A percentile compares a stretch with the other conserved stretches of the same genome.
Conservation (phyloP, 257 asterid genomes). For the Solanum bukasovii region DNA sequence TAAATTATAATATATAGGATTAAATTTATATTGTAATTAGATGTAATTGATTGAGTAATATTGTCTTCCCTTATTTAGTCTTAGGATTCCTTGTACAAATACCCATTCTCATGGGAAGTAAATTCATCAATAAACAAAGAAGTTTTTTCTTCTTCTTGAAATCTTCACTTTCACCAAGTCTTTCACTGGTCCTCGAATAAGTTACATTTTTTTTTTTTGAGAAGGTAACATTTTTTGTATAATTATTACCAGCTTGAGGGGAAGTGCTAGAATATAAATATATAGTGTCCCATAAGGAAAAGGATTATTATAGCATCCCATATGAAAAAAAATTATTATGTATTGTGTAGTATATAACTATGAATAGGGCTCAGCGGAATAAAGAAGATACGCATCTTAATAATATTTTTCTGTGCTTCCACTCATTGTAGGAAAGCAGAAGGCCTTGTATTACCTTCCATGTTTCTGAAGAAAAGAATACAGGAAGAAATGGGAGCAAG, state of each 20-base stretch:
- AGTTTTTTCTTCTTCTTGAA: neutral
- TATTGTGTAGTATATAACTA: neutral
- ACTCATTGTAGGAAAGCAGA: neutral
- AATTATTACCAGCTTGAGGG: neutral
- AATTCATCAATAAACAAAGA: neutral
- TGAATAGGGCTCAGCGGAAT: neutral
- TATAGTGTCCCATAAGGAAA: neutral
- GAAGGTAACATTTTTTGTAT: neutral
- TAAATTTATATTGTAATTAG: neutral
- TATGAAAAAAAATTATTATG: neutral
- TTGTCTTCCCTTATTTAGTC: neutral
- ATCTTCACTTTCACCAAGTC: neutral
- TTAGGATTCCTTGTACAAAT: neutral
- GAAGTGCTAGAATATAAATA: neutral
- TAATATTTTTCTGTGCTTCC: neutral
- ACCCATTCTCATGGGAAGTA: neutral
- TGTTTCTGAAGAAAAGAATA: neutral
- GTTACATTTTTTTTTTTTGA: neutral
- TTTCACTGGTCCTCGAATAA: neutral
- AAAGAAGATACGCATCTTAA: neutral
- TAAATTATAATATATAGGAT: neutral
- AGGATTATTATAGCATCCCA: neutral
- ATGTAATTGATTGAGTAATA: neutral
- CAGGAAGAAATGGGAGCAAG: neutral
- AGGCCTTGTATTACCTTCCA: neutral